Conservation (phyloP, 371 early-diverging fungal genomes). For the Mortierella sp. region DNA sequence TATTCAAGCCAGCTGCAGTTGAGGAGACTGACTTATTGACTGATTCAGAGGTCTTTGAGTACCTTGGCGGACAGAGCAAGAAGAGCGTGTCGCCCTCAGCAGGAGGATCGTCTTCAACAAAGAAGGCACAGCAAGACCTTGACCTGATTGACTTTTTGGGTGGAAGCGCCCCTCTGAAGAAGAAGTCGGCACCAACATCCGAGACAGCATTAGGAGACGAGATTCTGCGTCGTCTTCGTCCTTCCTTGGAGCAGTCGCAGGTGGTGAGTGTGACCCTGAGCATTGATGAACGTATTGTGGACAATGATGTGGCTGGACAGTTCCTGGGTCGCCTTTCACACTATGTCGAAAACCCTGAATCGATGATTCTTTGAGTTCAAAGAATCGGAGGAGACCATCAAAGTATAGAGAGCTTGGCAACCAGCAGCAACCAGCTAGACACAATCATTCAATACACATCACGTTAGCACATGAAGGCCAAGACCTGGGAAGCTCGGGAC, state of each 20-base stretch:
- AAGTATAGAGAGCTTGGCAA: no score
- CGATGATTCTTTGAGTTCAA: conserved; percentile 58
- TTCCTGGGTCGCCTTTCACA: conserved; percentile 69
- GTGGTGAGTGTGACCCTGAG: conserved; percentile 68
- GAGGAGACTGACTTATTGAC: conserved; percentile 41
- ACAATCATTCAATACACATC: no score
- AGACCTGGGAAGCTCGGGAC: no score
- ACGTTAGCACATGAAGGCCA: no score
- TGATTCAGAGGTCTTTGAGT: conserved; percentile 51
- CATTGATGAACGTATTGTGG: conserved; percentile 75
- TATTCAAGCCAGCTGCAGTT: conserved; percentile 42
- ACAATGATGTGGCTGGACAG: conserved; percentile 74
- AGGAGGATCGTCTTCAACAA: conserved; percentile 4
- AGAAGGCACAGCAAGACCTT: conserved; percentile 35
- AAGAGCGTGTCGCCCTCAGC: conserved; percentile 62
- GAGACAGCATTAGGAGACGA: conserved; percentile 41
- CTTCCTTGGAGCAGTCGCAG: conserved; percentile 56
- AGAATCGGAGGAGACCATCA: no score
- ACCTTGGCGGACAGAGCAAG: conserved; percentile 54
- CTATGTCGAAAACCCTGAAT: conserved; percentile 74
- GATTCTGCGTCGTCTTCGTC: conserved; percentile 42
- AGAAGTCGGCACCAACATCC: conserved; percentile 35
- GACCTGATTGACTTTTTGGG: conserved; percentile 53
- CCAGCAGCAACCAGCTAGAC: no score
- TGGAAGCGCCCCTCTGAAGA: conserved; percentile 29